phyloP scores from a whole-genome alignment of 805 yeast species.

The Komagataella mondaviorum region DNA sequence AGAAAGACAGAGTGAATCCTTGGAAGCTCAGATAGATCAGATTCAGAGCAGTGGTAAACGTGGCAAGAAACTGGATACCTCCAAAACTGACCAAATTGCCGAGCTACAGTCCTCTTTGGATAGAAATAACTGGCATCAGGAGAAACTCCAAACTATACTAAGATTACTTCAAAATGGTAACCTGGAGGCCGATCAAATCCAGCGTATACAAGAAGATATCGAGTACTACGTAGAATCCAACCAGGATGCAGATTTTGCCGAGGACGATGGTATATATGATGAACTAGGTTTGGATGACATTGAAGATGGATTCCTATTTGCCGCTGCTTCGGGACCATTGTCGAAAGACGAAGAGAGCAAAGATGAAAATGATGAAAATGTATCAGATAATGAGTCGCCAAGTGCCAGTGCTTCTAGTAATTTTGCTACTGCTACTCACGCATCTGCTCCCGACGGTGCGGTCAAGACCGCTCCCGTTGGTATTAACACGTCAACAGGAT shows the following conservation, averaged over 20 bases:
- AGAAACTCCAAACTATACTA: constrained; percentile 64
- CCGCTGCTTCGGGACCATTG: constrained; percentile 6
- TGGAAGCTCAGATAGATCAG: constrained; percentile 58
- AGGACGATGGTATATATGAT: constrained; percentile 87
- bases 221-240: constrained; percentile 88
- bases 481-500: constrained; percentile 1
- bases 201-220: constrained; percentile 76
- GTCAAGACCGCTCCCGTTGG: background rate
- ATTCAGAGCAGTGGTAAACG: constrained; percentile 37
- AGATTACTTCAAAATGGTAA: constrained; percentile 70
- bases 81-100: constrained; percentile 43
- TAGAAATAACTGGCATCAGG: constrained; percentile 69
- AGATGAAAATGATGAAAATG: constrained; percentile 8
- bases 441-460: background rate
- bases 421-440: background rate
- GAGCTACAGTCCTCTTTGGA: constrained; percentile 52
- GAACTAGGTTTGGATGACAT: constrained; percentile 57
- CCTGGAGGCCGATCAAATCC: constrained; percentile 64
- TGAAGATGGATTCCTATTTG: constrained; percentile 16
- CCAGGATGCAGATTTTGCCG: constrained; percentile 85
- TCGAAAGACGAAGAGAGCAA: background rate
- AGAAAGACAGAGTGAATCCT: constrained; percentile 64
- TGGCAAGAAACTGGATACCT: constrained; percentile 37
- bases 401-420: constrained; percentile 1
- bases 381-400: constrained; percentile 3